phyloP scores from a whole-genome alignment of 2,329 filamentous ascomycete species.

The Xylariaceae sp. region DNA sequence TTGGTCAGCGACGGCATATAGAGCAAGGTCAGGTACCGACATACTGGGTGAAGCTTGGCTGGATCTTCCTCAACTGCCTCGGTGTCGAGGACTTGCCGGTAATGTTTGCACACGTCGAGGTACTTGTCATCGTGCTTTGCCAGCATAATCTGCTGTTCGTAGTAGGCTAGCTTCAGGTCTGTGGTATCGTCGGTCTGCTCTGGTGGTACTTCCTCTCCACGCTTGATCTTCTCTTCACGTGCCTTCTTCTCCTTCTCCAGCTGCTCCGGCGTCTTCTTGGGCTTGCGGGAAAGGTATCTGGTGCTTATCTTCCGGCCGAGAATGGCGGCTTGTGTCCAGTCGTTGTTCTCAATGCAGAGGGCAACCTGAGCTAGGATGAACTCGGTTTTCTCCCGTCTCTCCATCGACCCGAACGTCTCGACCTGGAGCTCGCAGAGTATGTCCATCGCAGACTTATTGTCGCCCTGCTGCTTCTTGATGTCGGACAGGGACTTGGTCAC shows the following conservation, averaged over 20 bases:
- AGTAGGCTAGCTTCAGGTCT: slow-evolving; percentile 90
- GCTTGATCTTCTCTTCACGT: slow-evolving; percentile 75
- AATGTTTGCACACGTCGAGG: slow-evolving; percentile 95
- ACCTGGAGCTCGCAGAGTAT: slow-evolving; percentile 96
- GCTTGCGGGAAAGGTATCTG: slow-evolving; percentile 80
- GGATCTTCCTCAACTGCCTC: slow-evolving; percentile 90
- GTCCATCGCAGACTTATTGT: slow-evolving; percentile 82
- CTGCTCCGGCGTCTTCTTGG: slow-evolving; percentile 83
- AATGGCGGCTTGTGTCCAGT: slow-evolving; percentile 94
- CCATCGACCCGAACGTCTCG: slow-evolving; percentile 98
- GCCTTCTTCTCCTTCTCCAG: slow-evolving; percentile 86
- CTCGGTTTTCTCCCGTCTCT: slow-evolving; percentile 92
- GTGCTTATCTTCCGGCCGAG: slow-evolving; percentile 96
- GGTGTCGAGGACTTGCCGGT: slow-evolving; percentile 92
- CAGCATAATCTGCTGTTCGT: slow-evolving; percentile 92
- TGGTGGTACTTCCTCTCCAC: slow-evolving; percentile 70
- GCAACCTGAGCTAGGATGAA: slow-evolving; percentile 94
- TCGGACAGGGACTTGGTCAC: slow-evolving; percentile 92
- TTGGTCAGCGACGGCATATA: slow-evolving; percentile 10
- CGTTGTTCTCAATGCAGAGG: slow-evolving; percentile 88
- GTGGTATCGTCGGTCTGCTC: slow-evolving; percentile 84
- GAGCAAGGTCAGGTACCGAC: slow-evolving; percentile 23
- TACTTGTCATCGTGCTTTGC: slow-evolving; percentile 98
- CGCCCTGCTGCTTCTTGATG: slow-evolving; percentile 94
- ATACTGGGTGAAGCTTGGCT: slow-evolving; percentile 74